Base-by-base conservation (phyloP, 2,329 filamentous ascomycete genomes). In the Ceratocystis eucalypticola region DNA sequence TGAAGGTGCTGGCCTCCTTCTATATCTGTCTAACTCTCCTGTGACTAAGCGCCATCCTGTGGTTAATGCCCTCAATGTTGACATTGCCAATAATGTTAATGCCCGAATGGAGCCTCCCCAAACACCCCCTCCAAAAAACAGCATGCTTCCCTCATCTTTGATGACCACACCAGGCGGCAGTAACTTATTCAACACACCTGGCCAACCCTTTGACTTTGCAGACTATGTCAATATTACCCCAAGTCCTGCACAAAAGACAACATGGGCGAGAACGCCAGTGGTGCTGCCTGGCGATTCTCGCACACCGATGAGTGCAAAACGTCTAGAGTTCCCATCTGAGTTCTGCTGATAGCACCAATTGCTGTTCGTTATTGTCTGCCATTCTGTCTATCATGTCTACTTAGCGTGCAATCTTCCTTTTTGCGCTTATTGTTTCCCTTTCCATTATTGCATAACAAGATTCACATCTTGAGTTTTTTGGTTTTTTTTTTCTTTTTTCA, bases 191-290 rank as follows among this genome's bases (percentile, higher is more conserved):
- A 86, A 84, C 69, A 97, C 93, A 0, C 93, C 93, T 0, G 87
- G 87, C 17, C 88, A 92, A 73, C 78, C 76, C 61, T 95, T 97
- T 76, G 95, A 97, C 77, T 96, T 97, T 77, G 85, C 91, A 64
- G 94, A 99, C 74, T 99, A 96, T 76, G 88, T 97, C 74, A 96
- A 97, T 76, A 93, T 97, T 74, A 96, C 94, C 5, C 94, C 94
- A 0, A 96, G 91, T 73, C 94, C 94, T 22, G 94, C 91, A 30
- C 94, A 96, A 77, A 90, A 86, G 71, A 59, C 55, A 25, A 83
- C 86, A 8, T 96, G 91, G 89, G 74, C 77, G 65, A 80, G 79
- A 72, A 85, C 83, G 55, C 84, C 84, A 7, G 74, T 83, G 67
- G 89, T 85, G 70, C 84, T 88, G 61, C 82, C 88, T n/a, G 80